A percentile compares a stretch with the other conserved stretches of the same genome.
Evolutionary conservation across 164 flowering plant species (phyloP).

Genomic region (Nymphaea thermarum): DNA sequence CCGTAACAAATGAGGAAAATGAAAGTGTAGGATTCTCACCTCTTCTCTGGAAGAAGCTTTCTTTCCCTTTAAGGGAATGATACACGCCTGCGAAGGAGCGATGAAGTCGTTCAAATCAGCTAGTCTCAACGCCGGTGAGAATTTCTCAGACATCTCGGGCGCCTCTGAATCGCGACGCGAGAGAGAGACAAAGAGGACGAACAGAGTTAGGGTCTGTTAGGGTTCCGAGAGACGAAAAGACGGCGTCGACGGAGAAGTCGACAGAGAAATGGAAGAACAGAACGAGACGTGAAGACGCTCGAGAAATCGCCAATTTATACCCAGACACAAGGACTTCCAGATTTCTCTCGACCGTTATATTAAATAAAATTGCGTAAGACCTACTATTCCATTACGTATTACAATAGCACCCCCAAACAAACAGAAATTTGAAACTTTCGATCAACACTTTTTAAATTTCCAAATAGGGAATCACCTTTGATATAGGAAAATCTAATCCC

Average conservation of each 20-base stretch:
- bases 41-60: slow-evolving; percentile 30
- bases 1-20: too few relatives aligned
- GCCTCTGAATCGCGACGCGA: neutral
- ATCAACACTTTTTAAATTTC: too few relatives aligned
- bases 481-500: too few relatives aligned
- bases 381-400: too few relatives aligned
- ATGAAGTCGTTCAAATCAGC: slow-evolving; percentile 87
- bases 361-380: too few relatives aligned
- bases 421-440: too few relatives aligned
- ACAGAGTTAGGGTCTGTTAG: neutral
- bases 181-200: neutral
- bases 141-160: slow-evolving; percentile 66
- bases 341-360: too few relatives aligned
- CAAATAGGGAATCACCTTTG: too few relatives aligned
- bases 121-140: slow-evolving; percentile 70
- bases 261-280: neutral
- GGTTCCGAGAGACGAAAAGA: neutral
- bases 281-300: too few relatives aligned
- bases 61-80: slow-evolving; percentile 54
- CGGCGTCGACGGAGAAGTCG: neutral
- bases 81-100: slow-evolving; percentile 90
- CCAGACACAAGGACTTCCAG: too few relatives aligned
- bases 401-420: too few relatives aligned
- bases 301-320: too few relatives aligned
- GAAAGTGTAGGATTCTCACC: neutral